Evolutionary conservation across 495 filamentous ascomycete species (phyloP).

Genomic region (Rostrohypoxylon terebratum): DNA sequence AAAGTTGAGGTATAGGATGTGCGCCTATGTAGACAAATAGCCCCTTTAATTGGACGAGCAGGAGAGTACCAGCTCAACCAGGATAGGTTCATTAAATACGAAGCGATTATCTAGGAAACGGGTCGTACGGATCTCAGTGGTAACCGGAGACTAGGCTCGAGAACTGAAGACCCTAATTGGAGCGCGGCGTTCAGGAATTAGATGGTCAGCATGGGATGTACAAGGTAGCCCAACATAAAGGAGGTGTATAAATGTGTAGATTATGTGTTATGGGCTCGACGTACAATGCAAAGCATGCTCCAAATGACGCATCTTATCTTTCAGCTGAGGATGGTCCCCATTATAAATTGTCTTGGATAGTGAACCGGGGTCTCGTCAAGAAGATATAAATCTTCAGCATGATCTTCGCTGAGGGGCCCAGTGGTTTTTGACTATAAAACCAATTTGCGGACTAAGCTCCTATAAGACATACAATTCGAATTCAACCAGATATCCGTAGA

Average conservation of each 20-base stretch:
- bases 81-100: conserved; percentile 6
- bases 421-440: too few relatives aligned
- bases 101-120: conserved; percentile 4
- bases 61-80: neutral
- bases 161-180: conserved; percentile 23
- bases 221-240: conserved; percentile 39
- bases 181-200: conserved; percentile 46
- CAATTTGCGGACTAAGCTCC: too few relatives aligned
- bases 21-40: neutral
- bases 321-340: neutral
- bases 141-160: conserved; percentile 23
- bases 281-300: conserved; percentile 19
- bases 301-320: conserved; percentile 13
- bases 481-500: too few relatives aligned
- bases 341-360: neutral
- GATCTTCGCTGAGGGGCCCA: too few relatives aligned
- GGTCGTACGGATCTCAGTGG: conserved; percentile 9
- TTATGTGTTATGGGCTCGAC: conserved; percentile 24
- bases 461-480: too few relatives aligned
- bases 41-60: neutral
- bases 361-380: neutral
- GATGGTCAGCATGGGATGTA: conserved; percentile 42
- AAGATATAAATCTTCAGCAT: too few relatives aligned
- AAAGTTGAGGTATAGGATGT: conserved; percentile 50
- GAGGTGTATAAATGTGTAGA: conserved; percentile 44